Conservation (phyloP, 164 flowering plant genomes). For the Sedum album region DNA sequence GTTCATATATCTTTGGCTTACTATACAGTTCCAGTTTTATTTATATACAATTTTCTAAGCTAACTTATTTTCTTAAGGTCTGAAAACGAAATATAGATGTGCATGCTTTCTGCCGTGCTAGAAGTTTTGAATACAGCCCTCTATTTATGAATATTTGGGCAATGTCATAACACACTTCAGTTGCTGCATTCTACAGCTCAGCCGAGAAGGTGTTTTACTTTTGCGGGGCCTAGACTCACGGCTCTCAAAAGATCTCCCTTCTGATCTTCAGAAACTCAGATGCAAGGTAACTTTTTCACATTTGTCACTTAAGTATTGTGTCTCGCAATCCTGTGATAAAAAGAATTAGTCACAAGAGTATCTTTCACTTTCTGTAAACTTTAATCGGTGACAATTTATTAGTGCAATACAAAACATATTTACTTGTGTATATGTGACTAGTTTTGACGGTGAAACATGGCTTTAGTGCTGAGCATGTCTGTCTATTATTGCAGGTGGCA, state of each 20-base stretch:
- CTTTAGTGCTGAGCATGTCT: not conserved
- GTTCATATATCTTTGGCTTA: not conserved
- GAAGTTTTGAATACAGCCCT: too few species aligned
- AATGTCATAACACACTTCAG: not conserved
- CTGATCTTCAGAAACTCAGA: slow-evolving; percentile 91
- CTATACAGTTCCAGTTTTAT: not conserved
- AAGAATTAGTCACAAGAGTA: not conserved
- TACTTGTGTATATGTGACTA: not conserved
- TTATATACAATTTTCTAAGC: not conserved
- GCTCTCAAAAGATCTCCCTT: slow-evolving; percentile 89
- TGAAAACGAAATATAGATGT: not conserved
- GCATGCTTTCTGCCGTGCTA: too few species aligned
- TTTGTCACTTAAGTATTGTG: not conserved
- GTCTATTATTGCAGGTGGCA: slow-evolving; percentile 52
- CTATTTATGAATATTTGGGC: not conserved
- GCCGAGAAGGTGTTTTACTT: slow-evolving; percentile 76
- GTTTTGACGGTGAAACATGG: not conserved
- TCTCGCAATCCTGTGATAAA: not conserved
- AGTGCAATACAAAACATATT: not conserved
- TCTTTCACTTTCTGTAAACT: not conserved
- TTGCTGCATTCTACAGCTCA: slow-evolving; percentile 45
- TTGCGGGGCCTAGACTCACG: slow-evolving; percentile 88
- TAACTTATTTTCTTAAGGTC: too few species aligned
- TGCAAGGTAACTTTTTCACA: slow-evolving; percentile 63
- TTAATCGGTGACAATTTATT: not conserved